Base-by-base conservation (phyloP, 2,329 filamentous ascomycete genomes). In the Diaporthe aspalathi region DNA sequence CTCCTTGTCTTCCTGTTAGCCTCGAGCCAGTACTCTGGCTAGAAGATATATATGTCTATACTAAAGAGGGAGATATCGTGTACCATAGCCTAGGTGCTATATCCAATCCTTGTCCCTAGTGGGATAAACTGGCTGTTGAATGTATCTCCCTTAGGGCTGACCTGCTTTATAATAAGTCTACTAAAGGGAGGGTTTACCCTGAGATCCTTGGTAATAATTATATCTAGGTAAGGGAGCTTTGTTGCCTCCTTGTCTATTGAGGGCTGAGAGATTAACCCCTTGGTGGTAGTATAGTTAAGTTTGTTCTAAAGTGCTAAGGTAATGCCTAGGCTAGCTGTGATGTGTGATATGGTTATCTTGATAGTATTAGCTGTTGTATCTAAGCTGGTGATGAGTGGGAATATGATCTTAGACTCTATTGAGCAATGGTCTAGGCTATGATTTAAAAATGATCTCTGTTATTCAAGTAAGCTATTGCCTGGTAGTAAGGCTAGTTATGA, bases 181-280 rank as follows among this genome's bases (percentile, higher is more conserved):
- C 43, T 72, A 53, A 66, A 72, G 63, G 62, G 72, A 24, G 74
- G 73, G 24, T 72, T 22, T 49, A 76, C 45, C 49, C 75, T 73
- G 69, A 76, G 71, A 2, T 71, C 73, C 53, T 76, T 74, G 53
- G 72, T 74, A 45, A 76, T 69, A 29, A 76, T 73, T 52, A 74
- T 74, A 3, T 76, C 54, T 5, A 75, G 73, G 62, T 76, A 77
- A 7, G 70, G 74, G n/a, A 75, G 72, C 24, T 66, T 67, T 35
- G 47, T 63, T 17, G 72, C 71, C 62, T 74, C 67, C 1, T 38
- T 43, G 66, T 67, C 71, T 22, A 38, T 72, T 3, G 60, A 67
- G 5, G 72, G 66, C 17, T 57, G 50, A 9, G 45, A 71, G 40
- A 70, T 38, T n/a, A 9, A 20, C 8, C 69, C 71, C 0, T 65